Base-by-base conservation (phyloP, 441 rosid genomes). In the Adansonia gregorii region DNA sequence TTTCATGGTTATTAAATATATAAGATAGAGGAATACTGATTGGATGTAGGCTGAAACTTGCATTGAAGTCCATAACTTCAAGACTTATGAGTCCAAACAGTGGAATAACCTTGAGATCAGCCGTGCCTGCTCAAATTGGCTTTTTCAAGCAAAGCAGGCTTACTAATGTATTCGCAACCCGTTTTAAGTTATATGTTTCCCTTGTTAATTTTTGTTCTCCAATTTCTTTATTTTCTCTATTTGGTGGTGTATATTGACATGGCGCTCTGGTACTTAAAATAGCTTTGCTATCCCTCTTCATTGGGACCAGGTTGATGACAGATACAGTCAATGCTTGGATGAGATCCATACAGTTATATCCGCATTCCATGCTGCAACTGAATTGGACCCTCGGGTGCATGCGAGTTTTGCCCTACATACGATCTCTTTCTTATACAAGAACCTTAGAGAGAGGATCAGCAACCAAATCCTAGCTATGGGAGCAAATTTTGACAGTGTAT, bases 351-450 rank as follows among this genome's bases (percentile, higher is more conserved):
- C 93, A 4, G 93, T 92, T 73, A 76, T 95, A 78, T 94, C 97
- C 15, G 97, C 99, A 1, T 95, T 95, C 82, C 97, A 95, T 43
- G 97, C 97, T 3, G 98, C 94, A 31, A 94, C 97, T 0, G 97
- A 94, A 79, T 78, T 92, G 85, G 93, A 94, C 56, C 99, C 97
- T 0, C 90, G 83, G 81, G 76, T 91, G 70, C 99, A 95, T 77
- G 80, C 97, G 0, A 84, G 94, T 4, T 95, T 94, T 46, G 92
- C 93, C 10, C 92, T 94, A 35, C 95, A 88, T 45, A 90, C 97
- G 0, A 55, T 94, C 11, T 90, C 95, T 0, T 84, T 84, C 69
- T 76, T 88, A 64, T 95, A 92, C 86, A 92, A 86, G 85, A 89
- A 79, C 89, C 84, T 95, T 60, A 84, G 97, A 83, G 92, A 91